Percentiles rank a stretch among this genome's conserved stretches.
phyloP scores from a whole-genome alignment of 2,329 filamentous ascomycete species.

The Talaromyces sp. region DNA sequence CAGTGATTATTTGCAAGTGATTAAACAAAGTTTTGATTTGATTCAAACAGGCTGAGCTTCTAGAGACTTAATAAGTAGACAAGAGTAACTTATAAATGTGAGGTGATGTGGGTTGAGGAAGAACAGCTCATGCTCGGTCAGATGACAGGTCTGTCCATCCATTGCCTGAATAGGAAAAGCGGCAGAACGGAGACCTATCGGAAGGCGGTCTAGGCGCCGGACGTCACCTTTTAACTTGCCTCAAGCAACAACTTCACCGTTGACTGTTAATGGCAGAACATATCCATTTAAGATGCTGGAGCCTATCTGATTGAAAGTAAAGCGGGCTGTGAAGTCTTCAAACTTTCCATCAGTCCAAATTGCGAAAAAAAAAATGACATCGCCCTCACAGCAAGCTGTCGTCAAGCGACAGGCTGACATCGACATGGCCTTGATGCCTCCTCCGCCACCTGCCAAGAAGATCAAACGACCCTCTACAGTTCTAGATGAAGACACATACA shows the following conservation, averaged over 20 bases:
- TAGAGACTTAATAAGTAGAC: background rate
- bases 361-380: constrained; percentile 23
- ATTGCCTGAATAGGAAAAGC: background rate
- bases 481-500: constrained; percentile 91
- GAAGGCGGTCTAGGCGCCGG: constrained; percentile 10
- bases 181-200: background rate
- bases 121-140: constrained; percentile 5
- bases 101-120: background rate
- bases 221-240: background rate
- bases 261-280: background rate
- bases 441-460: constrained; percentile 75
- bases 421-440: constrained; percentile 68
- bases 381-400: constrained; percentile 27
- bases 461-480: constrained; percentile 87
- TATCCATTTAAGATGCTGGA: background rate
- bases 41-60: background rate
- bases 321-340: background rate
- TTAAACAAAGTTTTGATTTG: background rate
- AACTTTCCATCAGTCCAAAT: background rate
- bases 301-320: background rate
- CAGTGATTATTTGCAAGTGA: background rate
- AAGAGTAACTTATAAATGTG: too few species aligned
- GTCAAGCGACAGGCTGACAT: constrained; percentile 31
- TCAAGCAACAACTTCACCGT: background rate
- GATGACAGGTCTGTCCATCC: background rate